Percentiles rank a stretch among this genome's conserved stretches.
Evolutionary conservation across 2,329 filamentous ascomycete species (phyloP).

Genomic region (Hymenoscyphus fructigenus): DNA sequence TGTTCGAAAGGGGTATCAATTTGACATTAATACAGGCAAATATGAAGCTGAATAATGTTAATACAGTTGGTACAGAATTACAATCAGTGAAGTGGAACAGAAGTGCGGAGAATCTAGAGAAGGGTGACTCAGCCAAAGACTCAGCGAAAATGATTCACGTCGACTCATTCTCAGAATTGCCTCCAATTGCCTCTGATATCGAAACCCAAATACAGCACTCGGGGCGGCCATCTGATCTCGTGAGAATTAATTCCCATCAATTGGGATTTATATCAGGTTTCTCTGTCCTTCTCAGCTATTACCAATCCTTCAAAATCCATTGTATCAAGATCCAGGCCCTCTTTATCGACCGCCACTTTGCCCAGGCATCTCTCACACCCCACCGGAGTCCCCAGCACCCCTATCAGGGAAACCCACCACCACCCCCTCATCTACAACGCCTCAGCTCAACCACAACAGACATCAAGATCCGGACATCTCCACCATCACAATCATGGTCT

Average conservation of each 20-base stretch:
- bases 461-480: neutral
- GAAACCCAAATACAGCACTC: neutral
- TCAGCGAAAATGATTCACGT: neutral
- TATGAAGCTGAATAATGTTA: neutral
- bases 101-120: neutral
- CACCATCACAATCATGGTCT: constrained; percentile 6
- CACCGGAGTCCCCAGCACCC: neutral
- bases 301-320: neutral
- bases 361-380: neutral
- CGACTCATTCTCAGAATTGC: neutral
- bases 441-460: neutral
- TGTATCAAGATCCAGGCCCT: neutral
- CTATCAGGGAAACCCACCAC: neutral
- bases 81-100: neutral
- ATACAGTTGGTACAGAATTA: neutral
- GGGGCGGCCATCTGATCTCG: neutral
- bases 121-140: neutral
- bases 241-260: neutral
- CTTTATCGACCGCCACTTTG: neutral
- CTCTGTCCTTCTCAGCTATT: neutral
- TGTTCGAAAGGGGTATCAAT: neutral
- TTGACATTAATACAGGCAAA: neutral
- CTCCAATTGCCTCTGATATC: neutral
- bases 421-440: neutral
- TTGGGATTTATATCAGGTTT: neutral